These are phyloP conservation scores for Septoria petroselini DNA, from an alignment of 2,329 filamentous ascomycete species.

Conservation along the genomic window DNA sequence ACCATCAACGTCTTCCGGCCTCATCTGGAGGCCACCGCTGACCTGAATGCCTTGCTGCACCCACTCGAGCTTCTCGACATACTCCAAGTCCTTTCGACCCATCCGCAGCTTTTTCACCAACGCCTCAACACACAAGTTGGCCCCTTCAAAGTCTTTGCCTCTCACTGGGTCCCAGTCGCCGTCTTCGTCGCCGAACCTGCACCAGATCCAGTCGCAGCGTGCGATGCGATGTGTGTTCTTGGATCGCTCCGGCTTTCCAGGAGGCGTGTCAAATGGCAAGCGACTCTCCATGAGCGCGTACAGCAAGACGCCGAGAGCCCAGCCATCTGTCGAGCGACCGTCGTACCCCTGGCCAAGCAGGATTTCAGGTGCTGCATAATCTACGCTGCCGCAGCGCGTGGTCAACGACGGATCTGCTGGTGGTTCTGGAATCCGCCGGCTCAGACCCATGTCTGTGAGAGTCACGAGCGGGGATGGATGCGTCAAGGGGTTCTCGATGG, in stretches of 20 bases:
- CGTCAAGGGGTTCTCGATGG: slow-evolving; percentile 62
- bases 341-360: slow-evolving; percentile 94
- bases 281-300: slow-evolving; percentile 93
- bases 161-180: slow-evolving; percentile 77
- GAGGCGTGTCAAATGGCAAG: slow-evolving; percentile 86
- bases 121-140: slow-evolving; percentile 77
- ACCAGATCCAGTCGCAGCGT: slow-evolving; percentile 92
- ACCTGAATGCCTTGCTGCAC: slow-evolving; percentile 70
- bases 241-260: slow-evolving; percentile 70
- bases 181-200: slow-evolving; percentile 76
- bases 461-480: slow-evolving; percentile 83
- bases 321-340: slow-evolving; percentile 85
- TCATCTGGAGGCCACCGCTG: slow-evolving; percentile 54
- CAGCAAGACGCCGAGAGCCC: slow-evolving; percentile 88
- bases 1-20: slow-evolving; percentile 47
- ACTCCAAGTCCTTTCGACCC: slow-evolving; percentile 68
- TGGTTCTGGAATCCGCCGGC: slow-evolving; percentile 69
- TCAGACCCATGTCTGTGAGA: slow-evolving; percentile 86
- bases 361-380: slow-evolving; percentile 95
- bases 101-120: slow-evolving; percentile 78
- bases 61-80: slow-evolving; percentile 72
- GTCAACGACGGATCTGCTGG: slow-evolving; percentile 82
- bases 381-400: slow-evolving; percentile 91
- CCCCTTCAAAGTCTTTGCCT: slow-evolving; percentile 66
- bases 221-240: slow-evolving; percentile 88